Evolutionary conservation across 345 rosid genomes (phyloP), one percentile per base, ranked within the genome.

Genomic region (Trapa incisa): DNA sequence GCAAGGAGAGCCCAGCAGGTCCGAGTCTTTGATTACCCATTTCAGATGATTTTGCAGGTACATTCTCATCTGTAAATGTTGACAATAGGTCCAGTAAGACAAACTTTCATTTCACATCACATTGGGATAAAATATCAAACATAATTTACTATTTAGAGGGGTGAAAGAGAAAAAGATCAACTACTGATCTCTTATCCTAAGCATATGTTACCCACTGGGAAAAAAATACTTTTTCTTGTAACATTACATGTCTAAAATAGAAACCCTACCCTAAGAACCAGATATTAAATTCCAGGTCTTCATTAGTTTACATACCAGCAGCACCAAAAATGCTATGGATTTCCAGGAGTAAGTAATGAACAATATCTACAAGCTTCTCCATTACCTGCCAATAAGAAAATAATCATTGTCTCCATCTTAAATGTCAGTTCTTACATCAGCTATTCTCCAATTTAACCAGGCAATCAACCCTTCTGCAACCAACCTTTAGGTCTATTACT

Each of bases 311-410:
- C 83, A 58, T 83, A 92, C 98, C 95, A 65, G 83, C 78, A 79
- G 83, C 79, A 47, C 87, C 95, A 52, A 92, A 87, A 65, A 76
- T 79, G 77, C 72, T 74, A 70, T 92, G 92, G 63, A 92, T 92
- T 80, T 89, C 96, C 78, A 87, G 78, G 65, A 87, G 87, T 83
- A 92, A 78, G 78, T 80, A 85, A 75, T 83, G 89, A 72, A 89
- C 95, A 69, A 87, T 89, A 75, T 89, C 98, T 29, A 92, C 98
- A 64, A 92, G 89, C 78, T 92, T 89, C 84, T 89, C 96, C 96
- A 87, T 87, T 74, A 87, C 96, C 98, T 92, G 76, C 52, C 61
- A 66, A 65, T 47, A 32, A 22, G 67, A 50, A 6, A 47, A 58
- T 29, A 58, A 33, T 58, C 60, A 54, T 54, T 58, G 38, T 38